Evolutionary conservation across 345 rosid species (phyloP).

Genomic region (Eucalyptus marginata): DNA sequence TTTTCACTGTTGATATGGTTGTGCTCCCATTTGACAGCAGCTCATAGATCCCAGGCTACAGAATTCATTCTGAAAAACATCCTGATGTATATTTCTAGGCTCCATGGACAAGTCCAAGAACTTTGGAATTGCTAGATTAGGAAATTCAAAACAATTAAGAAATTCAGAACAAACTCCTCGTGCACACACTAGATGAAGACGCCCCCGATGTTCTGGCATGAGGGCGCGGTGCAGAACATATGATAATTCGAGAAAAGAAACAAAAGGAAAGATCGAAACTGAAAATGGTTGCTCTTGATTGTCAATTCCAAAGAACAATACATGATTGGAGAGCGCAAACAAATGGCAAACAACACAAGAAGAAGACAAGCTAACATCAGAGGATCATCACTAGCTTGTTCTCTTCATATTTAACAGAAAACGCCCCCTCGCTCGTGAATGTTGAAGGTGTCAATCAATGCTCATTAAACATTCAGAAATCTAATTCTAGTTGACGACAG

Average conservation of each 20-base stretch:
- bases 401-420: background rate
- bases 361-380: background rate
- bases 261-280: background rate
- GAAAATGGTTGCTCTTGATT: background rate
- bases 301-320: background rate
- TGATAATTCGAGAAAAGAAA: background rate
- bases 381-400: background rate
- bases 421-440: background rate
- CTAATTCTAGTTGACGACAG: background rate
- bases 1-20: background rate
- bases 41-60: background rate
- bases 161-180: no score
- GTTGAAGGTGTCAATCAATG: background rate
- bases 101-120: background rate
- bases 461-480: background rate
- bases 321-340: background rate
- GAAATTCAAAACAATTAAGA: background rate
- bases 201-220: background rate
- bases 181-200: background rate
- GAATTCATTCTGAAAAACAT: background rate
- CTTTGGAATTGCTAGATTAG: background rate
- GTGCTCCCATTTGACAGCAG: background rate
- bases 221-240: fast-evolving
- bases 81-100: background rate
- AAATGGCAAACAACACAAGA: background rate